These are phyloP conservation scores for Chamaecyparis obtusa DNA, from an alignment of 75 land plant species.

Conservation along the genomic window DNA sequence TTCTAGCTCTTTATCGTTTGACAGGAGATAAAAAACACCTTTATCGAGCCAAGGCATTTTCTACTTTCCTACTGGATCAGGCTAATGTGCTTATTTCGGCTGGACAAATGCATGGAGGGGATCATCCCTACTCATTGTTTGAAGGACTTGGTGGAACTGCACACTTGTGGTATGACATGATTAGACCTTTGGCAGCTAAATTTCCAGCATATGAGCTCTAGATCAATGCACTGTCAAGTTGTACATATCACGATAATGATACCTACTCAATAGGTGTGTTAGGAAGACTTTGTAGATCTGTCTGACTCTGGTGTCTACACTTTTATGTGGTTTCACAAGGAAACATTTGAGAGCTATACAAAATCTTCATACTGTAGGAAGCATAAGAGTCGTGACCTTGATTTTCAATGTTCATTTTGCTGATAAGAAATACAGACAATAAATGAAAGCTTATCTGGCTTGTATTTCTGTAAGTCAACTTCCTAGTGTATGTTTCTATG, in stretches of 20 bases:
- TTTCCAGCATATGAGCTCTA: constrained; percentile 93
- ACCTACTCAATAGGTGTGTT: neutral
- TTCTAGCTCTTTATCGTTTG: constrained; percentile 70
- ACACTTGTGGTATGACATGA: constrained; percentile 72
- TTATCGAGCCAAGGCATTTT: constrained; percentile 74
- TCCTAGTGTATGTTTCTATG: neutral
- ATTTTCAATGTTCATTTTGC: neutral
- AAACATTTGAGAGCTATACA: neutral
- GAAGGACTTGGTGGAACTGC: constrained; percentile 92
- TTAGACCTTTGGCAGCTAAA: constrained; percentile 51
- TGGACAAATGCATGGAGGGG: constrained; percentile 88
- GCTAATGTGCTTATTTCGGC: constrained; percentile 54
- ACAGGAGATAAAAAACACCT: constrained; percentile 63
- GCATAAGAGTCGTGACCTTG: neutral
- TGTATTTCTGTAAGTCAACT: neutral
- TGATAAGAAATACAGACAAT: neutral
- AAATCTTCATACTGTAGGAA: neutral
- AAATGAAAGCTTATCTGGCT: no score
- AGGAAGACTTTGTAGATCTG: neutral
- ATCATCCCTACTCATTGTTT: constrained; percentile 77
- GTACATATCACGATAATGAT: neutral
- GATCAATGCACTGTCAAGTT: neutral
- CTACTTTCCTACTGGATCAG: constrained; percentile 61
- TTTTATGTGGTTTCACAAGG: neutral
- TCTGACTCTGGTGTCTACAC: neutral